Percentiles rank a stretch among this genome's conserved stretches.
Evolutionary conservation across 306 rosid species (phyloP).

Genomic region (apple (Malus domestica)): ASM211411v1 NC_041791.1:34125501-34126000

Average conservation of each 20-base stretch:
- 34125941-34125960: conserved; percentile 88
- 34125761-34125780: not conserved
- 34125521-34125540: conserved; percentile 96
- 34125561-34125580: conserved; percentile 93
- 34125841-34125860: not conserved
- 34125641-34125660: not conserved
- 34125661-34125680: not conserved
- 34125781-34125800: not conserved
- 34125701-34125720: not conserved
- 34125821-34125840: not conserved
- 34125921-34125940: conserved; percentile 98
- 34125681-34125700: not conserved
- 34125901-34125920: conserved; percentile 99
- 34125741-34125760: not conserved
- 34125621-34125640: not conserved
- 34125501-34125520: not conserved
- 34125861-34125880: conserved; percentile 12
- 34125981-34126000: not conserved
- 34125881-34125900: conserved; percentile 20
- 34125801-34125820: not conserved
- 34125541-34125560: conserved; percentile 98
- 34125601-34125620: not conserved
- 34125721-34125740: not conserved
- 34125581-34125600: conserved; percentile 74
- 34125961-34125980: conserved; percentile 84